Conservation (phyloP, 768 basidiomycete species). For the Kwoniella dejecticola region DNA sequence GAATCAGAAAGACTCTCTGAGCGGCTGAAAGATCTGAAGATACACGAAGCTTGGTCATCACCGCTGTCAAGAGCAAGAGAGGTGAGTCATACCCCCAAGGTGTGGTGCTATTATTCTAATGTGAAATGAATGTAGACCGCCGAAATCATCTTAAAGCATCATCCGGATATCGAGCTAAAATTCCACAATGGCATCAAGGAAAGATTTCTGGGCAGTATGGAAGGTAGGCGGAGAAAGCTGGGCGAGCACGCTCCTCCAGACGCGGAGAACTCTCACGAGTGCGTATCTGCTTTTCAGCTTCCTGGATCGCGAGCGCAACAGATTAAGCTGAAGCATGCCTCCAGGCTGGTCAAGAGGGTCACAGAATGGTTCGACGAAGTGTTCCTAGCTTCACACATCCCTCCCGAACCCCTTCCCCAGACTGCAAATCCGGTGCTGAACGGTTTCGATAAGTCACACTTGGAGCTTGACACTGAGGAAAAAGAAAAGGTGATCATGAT, state of each 20-base stretch:
- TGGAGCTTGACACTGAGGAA: neutral
- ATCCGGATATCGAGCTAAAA: conserved; percentile 21
- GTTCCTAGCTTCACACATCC: conserved; percentile 21
- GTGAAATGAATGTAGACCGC: conserved; percentile 37
- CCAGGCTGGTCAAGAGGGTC: conserved; percentile 24
- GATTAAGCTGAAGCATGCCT: neutral
- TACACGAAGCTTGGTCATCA: conserved; percentile 69
- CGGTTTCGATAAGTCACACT: neutral
- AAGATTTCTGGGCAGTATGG: conserved; percentile 33
- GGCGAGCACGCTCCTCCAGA: conserved; percentile 34
- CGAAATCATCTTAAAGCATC: conserved; percentile 26
- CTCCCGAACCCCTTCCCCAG: conserved; percentile 1
- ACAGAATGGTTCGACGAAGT: conserved; percentile 24
- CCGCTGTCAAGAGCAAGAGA: conserved; percentile 70
- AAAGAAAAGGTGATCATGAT: conserved; percentile 26
- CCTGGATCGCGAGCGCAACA: neutral
- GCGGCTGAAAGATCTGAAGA: conserved; percentile 58
- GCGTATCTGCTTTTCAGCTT: neutral
- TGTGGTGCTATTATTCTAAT: too few species aligned
- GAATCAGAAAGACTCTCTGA: conserved; percentile 41
- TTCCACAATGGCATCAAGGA: conserved; percentile 34
- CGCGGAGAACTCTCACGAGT: conserved; percentile 30
- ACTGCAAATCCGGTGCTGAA: conserved; percentile 5
- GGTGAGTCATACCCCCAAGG: conserved; percentile 57
- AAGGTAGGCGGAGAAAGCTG: conserved; percentile 25